Conservation (phyloP, 768 basidiomycete genomes). For the Russula sp. region DNA sequence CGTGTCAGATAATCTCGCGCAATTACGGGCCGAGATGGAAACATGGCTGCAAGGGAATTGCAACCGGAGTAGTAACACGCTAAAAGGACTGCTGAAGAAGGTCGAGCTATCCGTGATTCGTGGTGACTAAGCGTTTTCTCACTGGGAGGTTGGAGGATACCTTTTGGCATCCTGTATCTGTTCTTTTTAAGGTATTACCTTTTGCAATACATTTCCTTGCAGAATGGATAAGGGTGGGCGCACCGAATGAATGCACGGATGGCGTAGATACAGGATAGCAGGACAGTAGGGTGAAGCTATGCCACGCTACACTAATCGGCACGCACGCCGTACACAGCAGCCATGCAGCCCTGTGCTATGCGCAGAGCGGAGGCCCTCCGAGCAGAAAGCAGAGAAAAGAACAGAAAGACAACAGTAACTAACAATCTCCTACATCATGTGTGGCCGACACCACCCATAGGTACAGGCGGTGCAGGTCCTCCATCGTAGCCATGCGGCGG, state of each 20-base stretch:
- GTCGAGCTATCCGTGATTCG: conserved; percentile 50
- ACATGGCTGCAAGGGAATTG: conserved; percentile 80
- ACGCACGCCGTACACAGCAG: not conserved
- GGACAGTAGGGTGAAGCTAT: not conserved
- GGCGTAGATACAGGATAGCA: conserved; percentile 16
- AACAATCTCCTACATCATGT: conserved; percentile 34
- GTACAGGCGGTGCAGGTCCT: conserved; percentile 59
- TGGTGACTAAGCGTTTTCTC: conserved; percentile 21
- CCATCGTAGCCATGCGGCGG: conserved; percentile 71
- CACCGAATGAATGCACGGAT: conserved; percentile 9
- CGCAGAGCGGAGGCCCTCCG: conserved; percentile 1
- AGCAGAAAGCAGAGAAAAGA: conserved; percentile 16
- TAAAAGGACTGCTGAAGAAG: conserved; percentile 80
- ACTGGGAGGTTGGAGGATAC: not conserved
- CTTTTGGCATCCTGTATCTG: not conserved
- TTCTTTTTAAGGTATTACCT: not conserved
- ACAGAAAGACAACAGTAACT: conserved; percentile 11
- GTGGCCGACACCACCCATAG: conserved; percentile 66
- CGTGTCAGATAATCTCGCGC: conserved; percentile 57
- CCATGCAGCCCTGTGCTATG: not conserved
- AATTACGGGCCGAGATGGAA: conserved; percentile 76
- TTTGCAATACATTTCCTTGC: conserved; percentile 3
- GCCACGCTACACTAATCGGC: not conserved
- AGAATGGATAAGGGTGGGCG: not conserved
- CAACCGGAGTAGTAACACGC: conserved; percentile 70